phyloP scores from a whole-genome alignment of 2,329 filamentous ascomycete species.

The Talaromyces sp. region DNA sequence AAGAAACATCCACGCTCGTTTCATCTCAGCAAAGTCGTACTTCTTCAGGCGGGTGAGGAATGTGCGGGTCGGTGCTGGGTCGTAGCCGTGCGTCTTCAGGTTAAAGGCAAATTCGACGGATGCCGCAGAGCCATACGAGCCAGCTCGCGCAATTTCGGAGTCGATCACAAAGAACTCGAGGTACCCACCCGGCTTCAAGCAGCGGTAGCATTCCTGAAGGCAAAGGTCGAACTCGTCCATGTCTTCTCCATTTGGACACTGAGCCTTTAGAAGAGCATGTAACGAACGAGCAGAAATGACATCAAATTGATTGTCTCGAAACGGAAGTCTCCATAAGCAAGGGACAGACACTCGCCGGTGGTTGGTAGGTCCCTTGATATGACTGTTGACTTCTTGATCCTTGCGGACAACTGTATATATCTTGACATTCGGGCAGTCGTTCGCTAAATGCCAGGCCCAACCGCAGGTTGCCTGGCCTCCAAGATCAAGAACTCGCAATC shows the following conservation, averaged over 20 bases:
- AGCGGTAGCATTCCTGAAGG: constrained; percentile 78
- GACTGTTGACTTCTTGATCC: constrained; percentile 65
- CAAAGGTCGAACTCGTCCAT: constrained; percentile 85
- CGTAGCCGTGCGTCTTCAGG: constrained; percentile 84
- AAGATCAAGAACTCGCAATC: constrained; percentile 73
- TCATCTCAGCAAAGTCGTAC: constrained; percentile 73
- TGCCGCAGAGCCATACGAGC: constrained; percentile 71
- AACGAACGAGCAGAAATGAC: constrained; percentile 85
- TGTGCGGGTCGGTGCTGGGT: constrained; percentile 73
- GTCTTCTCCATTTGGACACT: constrained; percentile 58
- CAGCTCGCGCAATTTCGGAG: constrained; percentile 81
- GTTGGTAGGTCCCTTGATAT: constrained; percentile 78
- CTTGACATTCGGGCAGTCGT: constrained; percentile 77
- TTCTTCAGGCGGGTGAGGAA: constrained; percentile 71
- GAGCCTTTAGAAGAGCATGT: constrained; percentile 72
- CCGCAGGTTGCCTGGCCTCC: constrained; percentile 80
- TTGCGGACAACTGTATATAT: constrained; percentile 84
- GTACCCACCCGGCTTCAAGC: constrained; percentile 88
- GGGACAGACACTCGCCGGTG: constrained; percentile 78
- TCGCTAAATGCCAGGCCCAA: constrained; percentile 92
- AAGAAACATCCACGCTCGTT: constrained; percentile 82
- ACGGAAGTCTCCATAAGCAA: constrained; percentile 74
- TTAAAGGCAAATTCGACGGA: constrained; percentile 89
- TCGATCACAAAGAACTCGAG: constrained; percentile 89
- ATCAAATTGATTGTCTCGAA: constrained; percentile 81